Conservation (phyloP, 306 rosid species). For the Begonia masoniana region DNA sequence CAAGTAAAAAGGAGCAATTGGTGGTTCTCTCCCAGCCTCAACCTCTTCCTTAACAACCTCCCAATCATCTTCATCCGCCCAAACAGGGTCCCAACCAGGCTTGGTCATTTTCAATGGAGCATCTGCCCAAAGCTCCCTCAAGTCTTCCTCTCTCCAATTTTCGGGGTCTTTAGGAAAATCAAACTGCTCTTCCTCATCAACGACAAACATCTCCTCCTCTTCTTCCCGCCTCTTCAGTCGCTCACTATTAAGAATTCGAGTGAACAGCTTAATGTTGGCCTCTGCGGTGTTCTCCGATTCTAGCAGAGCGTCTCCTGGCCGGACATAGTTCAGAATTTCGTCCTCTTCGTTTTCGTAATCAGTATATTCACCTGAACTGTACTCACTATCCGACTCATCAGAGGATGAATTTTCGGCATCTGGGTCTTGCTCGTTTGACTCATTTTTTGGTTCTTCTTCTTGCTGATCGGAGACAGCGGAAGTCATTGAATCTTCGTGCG, state of each 20-base stretch:
- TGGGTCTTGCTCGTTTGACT: not conserved
- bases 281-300: constrained; percentile 25
- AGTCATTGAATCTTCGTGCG: constrained; percentile 1
- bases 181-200: constrained; percentile 18
- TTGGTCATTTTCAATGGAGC: constrained; percentile 33
- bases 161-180: constrained; percentile 66
- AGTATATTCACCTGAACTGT: constrained; percentile 15
- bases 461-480: constrained; percentile 1
- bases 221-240: constrained; percentile 13
- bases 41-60: constrained; percentile 27
- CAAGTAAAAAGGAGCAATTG: constrained; percentile 66
- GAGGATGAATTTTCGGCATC: constrained; percentile 3
- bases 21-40: constrained; percentile 39
- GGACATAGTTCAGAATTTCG: constrained; percentile 12
- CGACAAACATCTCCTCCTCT: constrained; percentile 2
- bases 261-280: constrained; percentile 18
- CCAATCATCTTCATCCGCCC: constrained; percentile 55
- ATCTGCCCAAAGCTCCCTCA: constrained; percentile 66
- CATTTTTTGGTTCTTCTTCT: constrained; percentile 6
- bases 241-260: constrained; percentile 17
- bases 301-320: constrained; percentile 11
- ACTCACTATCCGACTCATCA: constrained; percentile 12
- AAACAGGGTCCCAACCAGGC: constrained; percentile 86
- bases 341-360: constrained; percentile 8
- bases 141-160: constrained; percentile 61